Percentiles rank a stretch among this genome's conserved stretches.
Evolutionary conservation across 192 early-diverging fungal genomes (phyloP).

Genomic region (Podila clonocystis): DNA sequence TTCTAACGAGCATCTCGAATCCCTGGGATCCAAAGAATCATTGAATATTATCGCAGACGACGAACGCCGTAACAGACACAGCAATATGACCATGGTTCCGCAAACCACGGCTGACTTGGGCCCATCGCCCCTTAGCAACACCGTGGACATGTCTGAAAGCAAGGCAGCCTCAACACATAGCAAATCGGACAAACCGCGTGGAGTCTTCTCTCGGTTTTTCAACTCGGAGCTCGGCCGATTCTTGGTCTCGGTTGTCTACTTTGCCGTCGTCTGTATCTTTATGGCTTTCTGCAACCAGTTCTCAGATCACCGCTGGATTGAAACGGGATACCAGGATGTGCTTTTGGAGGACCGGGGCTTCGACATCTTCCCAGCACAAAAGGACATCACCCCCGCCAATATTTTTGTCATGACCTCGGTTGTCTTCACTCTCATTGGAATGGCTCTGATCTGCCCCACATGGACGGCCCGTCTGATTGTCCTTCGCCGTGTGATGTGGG

Average conservation of each 20-base stretch:
- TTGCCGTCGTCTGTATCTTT: constrained; percentile 37
- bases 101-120: neutral
- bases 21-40: constrained; percentile 25
- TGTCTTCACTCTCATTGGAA: constrained; percentile 43
- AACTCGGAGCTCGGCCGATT: constrained; percentile 44
- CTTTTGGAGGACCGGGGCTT: constrained; percentile 48
- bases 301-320: constrained; percentile 52
- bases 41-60: neutral
- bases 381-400: constrained; percentile 39
- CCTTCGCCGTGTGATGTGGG: constrained; percentile 48
- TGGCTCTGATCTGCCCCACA: constrained; percentile 34
- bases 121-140: neutral
- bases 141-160: neutral
- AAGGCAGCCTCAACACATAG: neutral
- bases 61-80: constrained; percentile 10
- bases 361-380: constrained; percentile 36
- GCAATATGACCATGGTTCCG: constrained; percentile 28
- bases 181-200: neutral
- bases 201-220: constrained; percentile 11
- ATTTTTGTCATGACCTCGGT: constrained; percentile 50
- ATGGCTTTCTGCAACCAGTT: constrained; percentile 54
- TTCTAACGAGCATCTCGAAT: constrained; percentile 17
- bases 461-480: constrained; percentile 43
- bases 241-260: constrained; percentile 14
- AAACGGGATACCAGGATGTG: constrained; percentile 22